Conservation (phyloP, 805 yeast species). For the Saccharomycopsis oosterbeekiorum region DNA sequence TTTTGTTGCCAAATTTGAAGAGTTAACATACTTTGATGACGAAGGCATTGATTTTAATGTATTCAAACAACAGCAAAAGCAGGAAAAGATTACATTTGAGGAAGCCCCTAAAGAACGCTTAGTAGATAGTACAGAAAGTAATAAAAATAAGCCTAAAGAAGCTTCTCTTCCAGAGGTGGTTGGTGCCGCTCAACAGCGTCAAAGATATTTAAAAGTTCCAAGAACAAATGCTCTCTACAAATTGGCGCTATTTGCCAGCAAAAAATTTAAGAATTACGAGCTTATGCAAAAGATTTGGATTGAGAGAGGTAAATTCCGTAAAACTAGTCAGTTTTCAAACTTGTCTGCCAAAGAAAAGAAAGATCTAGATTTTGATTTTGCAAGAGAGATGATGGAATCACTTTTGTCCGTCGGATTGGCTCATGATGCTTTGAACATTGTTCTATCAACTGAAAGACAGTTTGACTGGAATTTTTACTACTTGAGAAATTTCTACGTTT, state of each 20-base stretch:
- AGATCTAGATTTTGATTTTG: conserved; percentile 55
- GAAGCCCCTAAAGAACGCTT: neutral
- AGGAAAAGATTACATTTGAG: conserved; percentile 1
- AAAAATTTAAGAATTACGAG: conserved; percentile 38
- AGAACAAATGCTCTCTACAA: conserved; percentile 45
- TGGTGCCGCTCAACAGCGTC: neutral
- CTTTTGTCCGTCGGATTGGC: conserved; percentile 45
- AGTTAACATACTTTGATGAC: conserved; percentile 29
- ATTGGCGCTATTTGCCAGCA: conserved; percentile 58
- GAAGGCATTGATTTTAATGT: conserved; percentile 11
- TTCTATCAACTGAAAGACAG: conserved; percentile 55
- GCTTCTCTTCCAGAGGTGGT: neutral
- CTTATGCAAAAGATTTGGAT: conserved; percentile 64
- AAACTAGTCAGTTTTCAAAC: conserved; percentile 37
- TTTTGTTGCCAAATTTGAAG: conserved; percentile 28
- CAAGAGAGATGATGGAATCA: conserved; percentile 54
- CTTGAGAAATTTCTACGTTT: conserved; percentile 11
- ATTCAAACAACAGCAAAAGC: neutral
- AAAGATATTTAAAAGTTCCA: conserved; percentile 21
- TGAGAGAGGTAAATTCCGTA: conserved; percentile 69
- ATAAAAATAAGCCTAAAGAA: too few species aligned
- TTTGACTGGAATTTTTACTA: conserved; percentile 53
- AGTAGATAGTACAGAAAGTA: too few species aligned
- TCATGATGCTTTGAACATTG: conserved; percentile 61
- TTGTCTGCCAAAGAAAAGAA: conserved; percentile 31